Percentiles rank a stretch among this genome's conserved stretches.
These are phyloP conservation scores for Malus hybrid DNA, from an alignment of 331 rosid genomes.

Conservation along the genomic window DNA sequence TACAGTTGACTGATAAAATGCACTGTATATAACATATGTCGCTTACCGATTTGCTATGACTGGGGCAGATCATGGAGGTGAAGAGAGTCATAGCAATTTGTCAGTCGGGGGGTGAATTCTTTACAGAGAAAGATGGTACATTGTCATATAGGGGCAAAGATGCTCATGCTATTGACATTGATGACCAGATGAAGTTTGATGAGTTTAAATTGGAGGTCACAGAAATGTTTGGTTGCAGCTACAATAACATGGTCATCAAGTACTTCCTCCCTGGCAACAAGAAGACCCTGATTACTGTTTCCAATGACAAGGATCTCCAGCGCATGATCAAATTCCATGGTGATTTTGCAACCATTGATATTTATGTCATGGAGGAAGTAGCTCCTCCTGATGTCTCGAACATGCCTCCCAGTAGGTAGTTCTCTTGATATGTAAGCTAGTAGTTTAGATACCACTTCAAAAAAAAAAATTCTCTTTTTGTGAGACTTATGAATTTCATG, in stretches of 20 bases:
- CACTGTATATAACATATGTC: not conserved
- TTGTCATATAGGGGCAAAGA: constrained; percentile 63
- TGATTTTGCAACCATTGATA: constrained; percentile 51
- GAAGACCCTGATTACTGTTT: constrained; percentile 79
- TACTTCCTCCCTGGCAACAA: constrained; percentile 89
- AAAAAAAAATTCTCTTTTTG: not conserved
- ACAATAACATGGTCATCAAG: constrained; percentile 46
- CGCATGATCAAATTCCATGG: constrained; percentile 85
- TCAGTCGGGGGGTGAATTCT: constrained; percentile 84
- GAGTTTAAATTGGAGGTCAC: constrained; percentile 71
- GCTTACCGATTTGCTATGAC: not conserved
- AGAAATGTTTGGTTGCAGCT: constrained; percentile 58
- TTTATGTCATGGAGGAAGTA: constrained; percentile 58
- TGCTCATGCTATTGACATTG: constrained; percentile 89
- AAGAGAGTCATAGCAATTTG: constrained; percentile 77
- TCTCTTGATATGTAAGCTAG: constrained; percentile 34
- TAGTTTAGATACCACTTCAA: constrained; percentile 1
- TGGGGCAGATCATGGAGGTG: constrained; percentile 57
- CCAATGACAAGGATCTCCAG: constrained; percentile 86
- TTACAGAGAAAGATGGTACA: constrained; percentile 53
- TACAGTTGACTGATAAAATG: not conserved
- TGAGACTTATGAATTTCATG: constrained; percentile 18
- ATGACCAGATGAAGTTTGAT: constrained; percentile 54
- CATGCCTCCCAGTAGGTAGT: constrained; percentile 92
- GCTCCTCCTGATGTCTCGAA: constrained; percentile 53